phyloP scores from a whole-genome alignment of 108 stramenopile species.

The Skeletonema marinoi region DNA sequence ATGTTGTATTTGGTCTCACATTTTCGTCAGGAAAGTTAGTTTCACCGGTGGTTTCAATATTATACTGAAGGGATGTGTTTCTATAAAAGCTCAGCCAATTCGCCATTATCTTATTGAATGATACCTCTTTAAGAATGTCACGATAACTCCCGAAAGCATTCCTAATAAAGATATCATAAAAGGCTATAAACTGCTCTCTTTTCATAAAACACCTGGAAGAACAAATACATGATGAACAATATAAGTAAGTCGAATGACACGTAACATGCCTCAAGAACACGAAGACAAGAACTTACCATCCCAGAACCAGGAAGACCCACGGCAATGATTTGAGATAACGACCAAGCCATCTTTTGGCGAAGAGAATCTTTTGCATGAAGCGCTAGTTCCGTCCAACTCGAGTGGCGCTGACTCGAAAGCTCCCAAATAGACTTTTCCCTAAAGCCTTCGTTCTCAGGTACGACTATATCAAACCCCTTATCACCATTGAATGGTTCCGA shows the following conservation, averaged over 20 bases:
- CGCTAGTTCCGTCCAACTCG: constrained; percentile 25
- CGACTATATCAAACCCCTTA: constrained; percentile 24
- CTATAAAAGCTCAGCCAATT: constrained; percentile 54
- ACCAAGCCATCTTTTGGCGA: constrained; percentile 50
- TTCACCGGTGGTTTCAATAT: constrained; percentile 4
- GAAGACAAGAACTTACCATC: background rate
- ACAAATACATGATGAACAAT: too few species aligned
- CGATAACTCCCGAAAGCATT: constrained; percentile 46
- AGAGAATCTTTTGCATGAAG: constrained; percentile 47
- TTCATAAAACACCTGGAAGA: too few species aligned
- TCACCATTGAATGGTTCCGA: constrained; percentile 38
- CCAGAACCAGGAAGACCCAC: constrained; percentile 43
- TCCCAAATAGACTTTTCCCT: constrained; percentile 16
- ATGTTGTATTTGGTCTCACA: too few species aligned
- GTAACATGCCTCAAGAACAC: too few species aligned
- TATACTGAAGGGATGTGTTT: constrained; percentile 32
- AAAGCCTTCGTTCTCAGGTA: constrained; percentile 6
- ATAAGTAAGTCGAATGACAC: too few species aligned
- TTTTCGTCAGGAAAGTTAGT: constrained; percentile 25
- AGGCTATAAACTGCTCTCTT: constrained; percentile 5
- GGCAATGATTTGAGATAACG: constrained; percentile 40
- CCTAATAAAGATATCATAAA: constrained; percentile 48
- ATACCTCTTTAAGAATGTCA: constrained; percentile 41
- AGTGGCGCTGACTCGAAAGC: constrained; percentile 13
- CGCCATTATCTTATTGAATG: constrained; percentile 61